phyloP scores from a whole-genome alignment of 345 rosid genomes.

The Populus deltoides region DNA sequence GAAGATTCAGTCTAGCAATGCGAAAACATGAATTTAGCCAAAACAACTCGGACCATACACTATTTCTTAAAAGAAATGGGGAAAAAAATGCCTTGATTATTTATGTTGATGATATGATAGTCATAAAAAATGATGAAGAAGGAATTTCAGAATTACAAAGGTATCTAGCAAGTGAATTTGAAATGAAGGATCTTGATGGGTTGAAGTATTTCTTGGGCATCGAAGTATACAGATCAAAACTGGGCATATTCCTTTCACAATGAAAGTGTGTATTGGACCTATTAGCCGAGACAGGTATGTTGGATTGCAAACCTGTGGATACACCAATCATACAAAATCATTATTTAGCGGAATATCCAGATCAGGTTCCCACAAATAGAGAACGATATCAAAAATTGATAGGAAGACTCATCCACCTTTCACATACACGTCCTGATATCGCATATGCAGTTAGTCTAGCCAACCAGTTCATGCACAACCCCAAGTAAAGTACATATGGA shows the following conservation, averaged over 20 bases:
- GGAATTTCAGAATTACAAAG: too few relatives aligned
- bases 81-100: neutral
- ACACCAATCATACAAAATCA: neutral
- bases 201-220: neutral
- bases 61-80: too few relatives aligned
- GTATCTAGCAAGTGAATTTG: too few relatives aligned
- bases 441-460: too few relatives aligned
- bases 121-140: neutral
- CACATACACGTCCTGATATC: neutral
- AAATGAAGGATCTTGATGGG: neutral
- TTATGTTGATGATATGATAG: too few relatives aligned
- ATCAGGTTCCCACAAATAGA: neutral
- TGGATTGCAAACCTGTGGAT: too few relatives aligned
- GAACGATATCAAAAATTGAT: too few relatives aligned
- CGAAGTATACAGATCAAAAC: too few relatives aligned
- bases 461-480: neutral
- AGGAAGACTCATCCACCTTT: neutral
- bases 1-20: neutral
- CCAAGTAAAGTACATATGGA: too few relatives aligned
- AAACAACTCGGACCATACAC: neutral
- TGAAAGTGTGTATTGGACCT: too few relatives aligned
- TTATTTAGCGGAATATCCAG: too few relatives aligned
- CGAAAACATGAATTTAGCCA: rapidly evolving
- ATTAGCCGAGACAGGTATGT: too few relatives aligned
- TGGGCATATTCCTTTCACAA: neutral